These are phyloP conservation scores for Apiotrichum laibachii DNA, from an alignment of 1,284 basidiomycete genomes.

Conservation along the genomic window DNA sequence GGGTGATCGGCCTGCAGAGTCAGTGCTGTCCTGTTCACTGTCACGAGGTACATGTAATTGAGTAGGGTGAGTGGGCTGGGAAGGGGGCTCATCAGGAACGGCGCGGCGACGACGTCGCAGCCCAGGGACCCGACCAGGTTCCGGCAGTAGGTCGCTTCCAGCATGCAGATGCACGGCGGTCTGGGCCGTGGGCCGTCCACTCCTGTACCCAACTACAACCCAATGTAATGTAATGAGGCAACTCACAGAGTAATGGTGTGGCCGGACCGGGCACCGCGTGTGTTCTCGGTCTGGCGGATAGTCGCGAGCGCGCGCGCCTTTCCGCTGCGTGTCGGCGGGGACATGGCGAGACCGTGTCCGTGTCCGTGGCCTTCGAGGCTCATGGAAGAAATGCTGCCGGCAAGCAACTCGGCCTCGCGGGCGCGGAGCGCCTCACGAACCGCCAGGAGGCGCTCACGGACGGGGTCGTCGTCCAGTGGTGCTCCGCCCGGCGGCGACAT, in stretches of 20 bases:
- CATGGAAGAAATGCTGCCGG: slow-evolving; percentile 15
- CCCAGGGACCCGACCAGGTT: no score
- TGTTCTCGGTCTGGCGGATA: slow-evolving; percentile 30
- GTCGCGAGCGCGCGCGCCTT: slow-evolving; percentile 37
- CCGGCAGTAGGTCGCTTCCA: no score
- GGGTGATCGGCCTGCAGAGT: slow-evolving; percentile 32
- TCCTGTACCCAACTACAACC: no score
- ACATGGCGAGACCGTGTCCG: background rate
- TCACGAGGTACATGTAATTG: background rate
- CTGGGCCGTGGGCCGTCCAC: no score
- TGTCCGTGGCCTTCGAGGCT: background rate
- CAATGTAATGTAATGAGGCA: no score
- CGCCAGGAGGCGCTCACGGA: slow-evolving; percentile 33
- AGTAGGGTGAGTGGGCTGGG: no score
- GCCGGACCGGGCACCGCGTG: slow-evolving; percentile 9
- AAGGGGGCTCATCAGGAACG: no score
- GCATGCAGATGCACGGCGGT: no score
- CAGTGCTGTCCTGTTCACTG: background rate
- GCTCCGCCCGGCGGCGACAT: no score
- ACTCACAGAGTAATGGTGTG: slow-evolving; percentile 34
- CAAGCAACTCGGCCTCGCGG: slow-evolving; percentile 40
- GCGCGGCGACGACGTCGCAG: no score
- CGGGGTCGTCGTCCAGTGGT: slow-evolving; percentile 24
- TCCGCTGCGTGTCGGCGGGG: slow-evolving; percentile 21
- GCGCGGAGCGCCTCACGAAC: slow-evolving; percentile 33